phyloP scores from a whole-genome alignment of 192 early-diverging fungal species.

The Geranomyces variabilis region DNA sequence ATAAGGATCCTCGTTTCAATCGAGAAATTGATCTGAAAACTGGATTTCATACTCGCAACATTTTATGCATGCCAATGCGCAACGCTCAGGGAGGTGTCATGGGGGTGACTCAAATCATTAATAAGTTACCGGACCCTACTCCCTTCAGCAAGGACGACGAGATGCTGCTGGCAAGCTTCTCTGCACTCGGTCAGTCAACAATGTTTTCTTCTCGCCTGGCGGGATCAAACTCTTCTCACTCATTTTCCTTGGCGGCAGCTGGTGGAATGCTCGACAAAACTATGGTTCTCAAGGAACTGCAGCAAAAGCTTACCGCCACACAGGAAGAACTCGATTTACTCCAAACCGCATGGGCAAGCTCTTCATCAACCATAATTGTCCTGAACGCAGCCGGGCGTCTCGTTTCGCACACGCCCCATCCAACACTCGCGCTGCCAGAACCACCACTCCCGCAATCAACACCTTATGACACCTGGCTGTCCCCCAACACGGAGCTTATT shows the following conservation, averaged over 20 bases:
- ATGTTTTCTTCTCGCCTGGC: background rate
- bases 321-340: slow-evolving; percentile 11
- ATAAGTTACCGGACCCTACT: slow-evolving; percentile 47
- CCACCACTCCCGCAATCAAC: slow-evolving; percentile 23
- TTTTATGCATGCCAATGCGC: slow-evolving; percentile 57
- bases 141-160: slow-evolving; percentile 52
- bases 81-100: slow-evolving; percentile 44
- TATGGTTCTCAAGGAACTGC: slow-evolving; percentile 44
- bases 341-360: slow-evolving; percentile 8
- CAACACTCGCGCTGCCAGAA: background rate
- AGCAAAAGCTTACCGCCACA: slow-evolving; percentile 34
- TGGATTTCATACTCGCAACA: slow-evolving; percentile 56
- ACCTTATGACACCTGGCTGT: slow-evolving; percentile 51
- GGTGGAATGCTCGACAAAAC: slow-evolving; percentile 56
- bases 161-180: slow-evolving; percentile 43
- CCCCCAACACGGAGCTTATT: slow-evolving; percentile 35
- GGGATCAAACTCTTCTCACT: no score
- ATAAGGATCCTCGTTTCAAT: slow-evolving; percentile 58
- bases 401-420: slow-evolving; percentile 17
- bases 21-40: slow-evolving; percentile 51
- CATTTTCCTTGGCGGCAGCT: no score
- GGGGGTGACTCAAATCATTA: slow-evolving; percentile 57
- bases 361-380: slow-evolving; percentile 33
- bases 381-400: slow-evolving; percentile 41
- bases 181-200: slow-evolving; percentile 39